Conservation (phyloP, 306 rosid species). For the Trifolium subterraneum region DNA sequence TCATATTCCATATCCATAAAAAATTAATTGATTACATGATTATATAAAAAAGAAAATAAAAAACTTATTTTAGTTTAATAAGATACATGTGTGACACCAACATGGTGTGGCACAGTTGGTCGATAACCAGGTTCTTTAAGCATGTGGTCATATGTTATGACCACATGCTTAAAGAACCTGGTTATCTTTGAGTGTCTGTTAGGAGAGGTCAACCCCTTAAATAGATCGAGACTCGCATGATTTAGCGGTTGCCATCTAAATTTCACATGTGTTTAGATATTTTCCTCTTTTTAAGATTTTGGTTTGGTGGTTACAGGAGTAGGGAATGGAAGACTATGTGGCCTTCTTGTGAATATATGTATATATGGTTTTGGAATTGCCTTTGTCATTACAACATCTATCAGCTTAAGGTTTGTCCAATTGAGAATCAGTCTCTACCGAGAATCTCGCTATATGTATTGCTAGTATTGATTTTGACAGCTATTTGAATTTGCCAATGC, state of each 20-base stretch:
- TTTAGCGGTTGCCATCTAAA: neutral
- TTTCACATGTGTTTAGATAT: neutral
- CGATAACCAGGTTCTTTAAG: neutral
- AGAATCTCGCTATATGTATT: neutral
- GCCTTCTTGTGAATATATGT: slow-evolving; percentile 52
- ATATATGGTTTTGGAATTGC: slow-evolving; percentile 65
- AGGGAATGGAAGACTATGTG: slow-evolving; percentile 46
- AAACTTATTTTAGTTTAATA: neutral
- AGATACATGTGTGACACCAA: neutral
- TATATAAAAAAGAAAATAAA: too few species aligned
- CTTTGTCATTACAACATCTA: slow-evolving; percentile 56
- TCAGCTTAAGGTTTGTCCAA: slow-evolving; percentile 55
- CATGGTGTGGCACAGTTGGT: neutral
- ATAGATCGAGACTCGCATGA: neutral
- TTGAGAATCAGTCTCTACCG: neutral
- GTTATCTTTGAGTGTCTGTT: neutral
- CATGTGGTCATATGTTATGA: neutral
- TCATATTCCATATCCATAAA: neutral
- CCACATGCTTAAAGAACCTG: too few species aligned
- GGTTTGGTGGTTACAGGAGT: slow-evolving; percentile 45
- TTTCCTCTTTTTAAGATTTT: slow-evolving; percentile 4
- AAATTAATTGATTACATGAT: neutral
- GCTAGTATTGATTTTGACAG: slow-evolving; percentile 20
- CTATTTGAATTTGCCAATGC: slow-evolving; percentile 35
- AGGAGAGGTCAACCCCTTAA: neutral